Conservation (phyloP, 495 filamentous ascomycete genomes). For the Neurospora sublineolata region DNA sequence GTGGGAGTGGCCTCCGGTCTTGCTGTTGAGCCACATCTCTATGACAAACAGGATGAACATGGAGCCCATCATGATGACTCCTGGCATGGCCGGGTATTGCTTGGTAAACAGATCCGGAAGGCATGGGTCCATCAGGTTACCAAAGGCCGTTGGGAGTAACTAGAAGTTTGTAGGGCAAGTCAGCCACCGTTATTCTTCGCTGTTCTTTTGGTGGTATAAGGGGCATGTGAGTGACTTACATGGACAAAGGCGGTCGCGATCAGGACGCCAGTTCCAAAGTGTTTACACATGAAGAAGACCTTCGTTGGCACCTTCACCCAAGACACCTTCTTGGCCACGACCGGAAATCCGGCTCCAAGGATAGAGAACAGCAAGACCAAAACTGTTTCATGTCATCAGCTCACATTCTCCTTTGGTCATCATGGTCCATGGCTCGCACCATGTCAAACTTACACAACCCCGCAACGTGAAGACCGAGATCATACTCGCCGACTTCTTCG, state of each 20-base stretch:
- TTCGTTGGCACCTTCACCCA: constrained; percentile 43
- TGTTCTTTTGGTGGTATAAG: neutral
- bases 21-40: constrained; percentile 43
- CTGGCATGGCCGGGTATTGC: constrained; percentile 46
- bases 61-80: constrained; percentile 47
- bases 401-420: neutral
- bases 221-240: constrained; percentile 30
- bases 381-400: constrained; percentile 18
- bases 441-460: constrained; percentile 38
- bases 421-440: neutral
- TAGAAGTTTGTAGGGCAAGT: constrained; percentile 7
- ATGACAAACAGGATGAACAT: constrained; percentile 45
- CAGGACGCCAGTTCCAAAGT: constrained; percentile 61
- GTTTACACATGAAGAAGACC: constrained; percentile 44
- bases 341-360: constrained; percentile 41
- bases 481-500: constrained; percentile 32
- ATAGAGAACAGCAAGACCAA: constrained; percentile 29
- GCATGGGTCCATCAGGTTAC: constrained; percentile 45
- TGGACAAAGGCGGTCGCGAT: constrained; percentile 61
- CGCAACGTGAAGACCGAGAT: constrained; percentile 36
- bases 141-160: constrained; percentile 47
- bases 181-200: neutral
- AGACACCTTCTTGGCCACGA: constrained; percentile 41
- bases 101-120: constrained; percentile 45
- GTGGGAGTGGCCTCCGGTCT: constrained; percentile 40